Conservation (phyloP, 306 rosid species). For the Benincasa hispida region DNA sequence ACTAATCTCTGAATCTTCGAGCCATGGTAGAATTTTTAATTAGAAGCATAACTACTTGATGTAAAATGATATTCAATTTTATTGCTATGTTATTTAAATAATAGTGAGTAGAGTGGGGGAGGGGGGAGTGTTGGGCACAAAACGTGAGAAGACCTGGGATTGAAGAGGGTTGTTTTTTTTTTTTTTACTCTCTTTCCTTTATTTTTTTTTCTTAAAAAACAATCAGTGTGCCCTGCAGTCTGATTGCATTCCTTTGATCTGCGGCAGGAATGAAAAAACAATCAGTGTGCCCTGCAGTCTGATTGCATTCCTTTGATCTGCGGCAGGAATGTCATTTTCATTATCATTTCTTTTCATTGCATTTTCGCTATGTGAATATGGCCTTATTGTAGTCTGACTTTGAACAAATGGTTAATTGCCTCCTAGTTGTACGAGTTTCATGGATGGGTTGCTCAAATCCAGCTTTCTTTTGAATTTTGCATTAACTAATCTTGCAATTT, state of each 20-base stretch:
- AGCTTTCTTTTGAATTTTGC: neutral
- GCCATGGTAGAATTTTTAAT: neutral
- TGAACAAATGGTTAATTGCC: neutral
- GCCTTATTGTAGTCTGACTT: neutral
- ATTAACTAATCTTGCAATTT: neutral
- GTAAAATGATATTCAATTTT: neutral
- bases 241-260: neutral
- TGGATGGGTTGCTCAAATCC: neutral
- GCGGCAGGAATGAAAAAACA: neutral
- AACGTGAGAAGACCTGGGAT: neutral
- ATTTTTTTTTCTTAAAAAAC: too few relatives aligned
- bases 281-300: neutral
- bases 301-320: neutral
- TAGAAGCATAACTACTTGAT: neutral
- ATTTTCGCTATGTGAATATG: neutral
- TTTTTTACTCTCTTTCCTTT: too few relatives aligned
- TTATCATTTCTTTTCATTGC: neutral
- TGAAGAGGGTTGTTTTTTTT: neutral
- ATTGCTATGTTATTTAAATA: neutral
- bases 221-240: neutral
- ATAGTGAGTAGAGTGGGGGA: neutral
- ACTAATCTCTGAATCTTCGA: neutral
- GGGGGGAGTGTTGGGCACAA: neutral
- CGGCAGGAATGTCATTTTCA: neutral
- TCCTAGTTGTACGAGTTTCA: neutral